phyloP scores from a whole-genome alignment of 768 basidiomycete species.

The Pleurotus tuber-regium region DNA sequence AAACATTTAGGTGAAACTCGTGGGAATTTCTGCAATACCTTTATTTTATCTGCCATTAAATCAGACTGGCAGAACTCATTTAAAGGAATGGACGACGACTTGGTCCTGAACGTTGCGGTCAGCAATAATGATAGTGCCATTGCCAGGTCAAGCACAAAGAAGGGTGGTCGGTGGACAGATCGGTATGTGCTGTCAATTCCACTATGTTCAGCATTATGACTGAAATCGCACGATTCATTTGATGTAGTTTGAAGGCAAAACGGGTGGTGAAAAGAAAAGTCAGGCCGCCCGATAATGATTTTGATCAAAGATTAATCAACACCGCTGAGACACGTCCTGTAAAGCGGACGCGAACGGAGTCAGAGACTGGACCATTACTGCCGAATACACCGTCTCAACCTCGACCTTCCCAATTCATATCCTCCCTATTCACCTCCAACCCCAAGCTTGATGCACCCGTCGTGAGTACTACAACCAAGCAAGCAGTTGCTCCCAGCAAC shows the following conservation, averaged over 20 bases:
- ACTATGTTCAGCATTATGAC: constrained; percentile 13
- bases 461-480: constrained; percentile 21
- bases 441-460: constrained; percentile 56
- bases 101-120: constrained; percentile 69
- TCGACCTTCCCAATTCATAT: constrained; percentile 65
- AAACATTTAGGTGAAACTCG: constrained; percentile 2
- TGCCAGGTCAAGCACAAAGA: constrained; percentile 32
- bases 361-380: constrained; percentile 18
- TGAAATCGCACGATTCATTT: constrained; percentile 14
- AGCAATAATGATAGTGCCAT: constrained; percentile 29
- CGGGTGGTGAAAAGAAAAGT: constrained; percentile 62
- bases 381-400: constrained; percentile 22
- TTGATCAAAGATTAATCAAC: constrained; percentile 9
- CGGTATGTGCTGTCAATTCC: constrained; percentile 44
- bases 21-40: constrained; percentile 12
- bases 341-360: constrained; percentile 44
- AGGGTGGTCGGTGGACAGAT: constrained; percentile 76
- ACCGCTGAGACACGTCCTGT: constrained; percentile 35
- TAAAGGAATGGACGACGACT: constrained; percentile 63
- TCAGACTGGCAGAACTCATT: not conserved
- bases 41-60: constrained; percentile 6
- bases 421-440: constrained; percentile 86
- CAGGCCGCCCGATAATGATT: constrained; percentile 31
- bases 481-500: constrained; percentile 63
- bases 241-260: constrained; percentile 72